Base-by-base conservation (phyloP, 2,329 filamentous ascomycete species). In the Penicillium sp. region DNA sequence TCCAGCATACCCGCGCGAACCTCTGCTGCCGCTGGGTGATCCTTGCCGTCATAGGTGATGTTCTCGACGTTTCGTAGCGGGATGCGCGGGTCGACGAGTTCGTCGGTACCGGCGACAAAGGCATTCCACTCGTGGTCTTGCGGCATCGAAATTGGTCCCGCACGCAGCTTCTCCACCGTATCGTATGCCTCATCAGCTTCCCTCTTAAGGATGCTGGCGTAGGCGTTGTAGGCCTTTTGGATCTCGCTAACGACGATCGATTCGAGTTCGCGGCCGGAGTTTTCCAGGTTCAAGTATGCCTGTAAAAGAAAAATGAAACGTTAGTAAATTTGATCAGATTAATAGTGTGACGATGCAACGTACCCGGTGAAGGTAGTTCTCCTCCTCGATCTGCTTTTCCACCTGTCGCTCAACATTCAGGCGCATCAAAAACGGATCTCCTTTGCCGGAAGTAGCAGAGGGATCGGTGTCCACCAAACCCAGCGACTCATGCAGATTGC, bases 201-300 rank as follows among this genome's bases (percentile, higher is more conserved):
- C 51, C 93, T 89, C 81, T 94, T 96, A 63, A 98, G 82, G 66
- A 98, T 96, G 57, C 90, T 91, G 26, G 93, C 91, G 70, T 97
- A 92, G 2, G 93, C 93, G 72, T 95, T 97, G 81, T 97, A 98
- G 0, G 95, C 93, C 78, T 98, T 98, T 75, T 99, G 95, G 45
- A 99, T 96, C 78, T 99, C 95, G 68, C 93, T 92, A 15, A 99
- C 92, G 0, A 99, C 92, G 66, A 99, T 98, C 0, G 92, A 91
- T 79, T 99, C 95, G 2, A 99, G 86, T 79, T 99, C 95, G 63
- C 93, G 90, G 2, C 95, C 95, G 17, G 95, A 98, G 68, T 88
- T 91, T 77, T 99, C 95, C 15, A 99, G 84, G 75, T 99, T 98
- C 56, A 97, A 84, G 72, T 96, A 97, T 10, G 95, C 95, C 91